phyloP scores from a whole-genome alignment of 345 rosid genomes.

The Erodium maritimum region DNA sequence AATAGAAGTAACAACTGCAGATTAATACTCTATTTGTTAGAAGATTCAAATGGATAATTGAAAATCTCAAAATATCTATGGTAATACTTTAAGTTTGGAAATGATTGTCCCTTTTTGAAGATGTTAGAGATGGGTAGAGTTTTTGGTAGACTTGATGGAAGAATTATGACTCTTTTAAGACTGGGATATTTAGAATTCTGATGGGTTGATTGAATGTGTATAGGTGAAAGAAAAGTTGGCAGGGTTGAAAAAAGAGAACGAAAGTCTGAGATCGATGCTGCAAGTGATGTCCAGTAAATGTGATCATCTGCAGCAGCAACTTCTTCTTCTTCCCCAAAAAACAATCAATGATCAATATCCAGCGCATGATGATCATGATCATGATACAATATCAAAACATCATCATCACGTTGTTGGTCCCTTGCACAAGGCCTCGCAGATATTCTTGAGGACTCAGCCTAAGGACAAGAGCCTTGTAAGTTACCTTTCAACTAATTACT shows the following conservation, averaged over 20 bases:
- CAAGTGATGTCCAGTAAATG: constrained; percentile 22
- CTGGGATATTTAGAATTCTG: too few species aligned
- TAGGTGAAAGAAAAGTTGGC: constrained; percentile 21
- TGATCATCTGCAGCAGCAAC: constrained; percentile 13
- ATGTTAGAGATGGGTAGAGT: too few species aligned
- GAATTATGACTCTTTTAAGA: too few species aligned
- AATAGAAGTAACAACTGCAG: too few species aligned
- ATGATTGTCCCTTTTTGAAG: too few species aligned
- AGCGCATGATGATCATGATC: neutral
- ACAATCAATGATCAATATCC: neutral
- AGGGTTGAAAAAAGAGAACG: constrained; percentile 25
- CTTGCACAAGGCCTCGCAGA: constrained; percentile 13
- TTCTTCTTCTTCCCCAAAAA: constrained; percentile 9
- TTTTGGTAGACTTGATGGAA: too few species aligned
- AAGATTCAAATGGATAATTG: too few species aligned
- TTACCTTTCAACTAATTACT: neutral
- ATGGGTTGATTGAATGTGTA: too few species aligned
- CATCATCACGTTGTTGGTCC: constrained; percentile 13
- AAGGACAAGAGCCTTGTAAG: constrained; percentile 37
- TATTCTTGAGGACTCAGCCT: constrained; percentile 21
- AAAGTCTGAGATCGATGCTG: constrained; percentile 23
- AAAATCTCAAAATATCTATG: too few species aligned
- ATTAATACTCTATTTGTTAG: too few species aligned
- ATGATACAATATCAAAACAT: constrained; percentile 11
- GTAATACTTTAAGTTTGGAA: too few species aligned